Evolutionary conservation across 805 yeast genomes (phyloP), one percentile per base, ranked within the genome.

Genomic region (Nakazawaea sp.): DNA sequence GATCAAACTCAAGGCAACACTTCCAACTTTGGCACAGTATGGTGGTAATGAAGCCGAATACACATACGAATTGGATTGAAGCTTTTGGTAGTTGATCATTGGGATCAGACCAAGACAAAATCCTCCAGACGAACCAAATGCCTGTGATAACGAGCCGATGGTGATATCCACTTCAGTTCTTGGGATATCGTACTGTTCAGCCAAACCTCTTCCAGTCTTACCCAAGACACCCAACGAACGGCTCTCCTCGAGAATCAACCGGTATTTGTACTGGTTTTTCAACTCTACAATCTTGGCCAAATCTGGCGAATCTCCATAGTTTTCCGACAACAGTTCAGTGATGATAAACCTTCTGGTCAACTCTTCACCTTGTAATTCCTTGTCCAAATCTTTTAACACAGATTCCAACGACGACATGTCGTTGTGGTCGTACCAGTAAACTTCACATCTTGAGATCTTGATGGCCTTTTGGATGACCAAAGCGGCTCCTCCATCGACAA

Each of bases 1-100:
- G 44, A 86, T 62, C 28, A 75, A 56, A 12, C 63, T 51, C 28
- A 86, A 63, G 0, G 74, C 71, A 36, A 66, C 65, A 1, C 84
- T 71, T 1, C 72, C 73, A 2, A 79, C 78, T 40, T 65, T 70
- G 1, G 95, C 95, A 30, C 87, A 73, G 59, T 83, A 90, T 18
- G 97, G 94, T 10, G 98, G 97, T 55, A 90, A 72, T 1, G 96
- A 75, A 6, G 98, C 98, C 51, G 95, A 83, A 57, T 86, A 92
- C 43, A 92, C 92, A 55, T 87, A 92, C 3, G 96, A 96, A 46
- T 70, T 69, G 11, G 95, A 85, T 18, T 87, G 82, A 50, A 92
- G 81, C 56, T 95, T 78, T 68, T 92, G 98, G 62, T 90, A 96
- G 48, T 80, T 79, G 24, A 88, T 76, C 87, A 92, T 86, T 38